phyloP scores from a whole-genome alignment of 495 filamentous ascomycete genomes.

The Aspergillus sparsus region DNA sequence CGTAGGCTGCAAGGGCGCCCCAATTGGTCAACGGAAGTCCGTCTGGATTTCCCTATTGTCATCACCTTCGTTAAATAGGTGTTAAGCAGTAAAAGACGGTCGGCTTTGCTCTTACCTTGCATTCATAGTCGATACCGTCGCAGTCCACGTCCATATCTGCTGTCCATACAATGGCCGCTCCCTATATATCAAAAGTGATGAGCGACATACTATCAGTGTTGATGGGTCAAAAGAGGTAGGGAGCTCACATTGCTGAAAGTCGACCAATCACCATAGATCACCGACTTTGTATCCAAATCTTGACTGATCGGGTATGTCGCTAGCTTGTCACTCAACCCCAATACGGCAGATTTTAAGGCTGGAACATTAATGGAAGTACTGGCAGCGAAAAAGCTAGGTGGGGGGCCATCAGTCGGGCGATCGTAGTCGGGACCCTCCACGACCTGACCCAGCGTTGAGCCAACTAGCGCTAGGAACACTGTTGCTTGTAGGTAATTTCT shows the following conservation, averaged over 20 bases:
- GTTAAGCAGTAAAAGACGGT: too few species aligned
- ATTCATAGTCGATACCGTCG: conserved; percentile 38
- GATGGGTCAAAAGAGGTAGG: background rate
- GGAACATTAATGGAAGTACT: conserved; percentile 28
- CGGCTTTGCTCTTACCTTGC: conserved; percentile 23
- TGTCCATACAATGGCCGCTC: conserved; percentile 36
- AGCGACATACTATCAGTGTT: background rate
- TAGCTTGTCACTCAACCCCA: conserved; percentile 6
- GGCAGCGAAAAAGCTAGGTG: conserved; percentile 30
- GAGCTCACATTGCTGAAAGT: conserved; percentile 25
- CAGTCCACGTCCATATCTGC: conserved; percentile 47
- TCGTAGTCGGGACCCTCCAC: conserved; percentile 32
- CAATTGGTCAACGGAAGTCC: conserved; percentile 37
- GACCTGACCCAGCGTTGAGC: conserved; percentile 21
- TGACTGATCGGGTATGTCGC: conserved; percentile 31
- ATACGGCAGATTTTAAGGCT: conserved; percentile 13
- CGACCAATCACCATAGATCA: conserved; percentile 34
- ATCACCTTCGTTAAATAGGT: background rate
- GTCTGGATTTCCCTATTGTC: conserved; percentile 37
- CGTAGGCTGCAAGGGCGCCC: conserved; percentile 40
- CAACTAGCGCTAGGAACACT: conserved; percentile 15
- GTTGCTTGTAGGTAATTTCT: background rate
- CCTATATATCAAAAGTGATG: conserved; percentile 21
- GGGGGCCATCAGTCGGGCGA: conserved; percentile 30
- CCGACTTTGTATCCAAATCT: conserved; percentile 21